phyloP scores from a whole-genome alignment of 768 basidiomycete species.

The Rubroboletus satanas region DNA sequence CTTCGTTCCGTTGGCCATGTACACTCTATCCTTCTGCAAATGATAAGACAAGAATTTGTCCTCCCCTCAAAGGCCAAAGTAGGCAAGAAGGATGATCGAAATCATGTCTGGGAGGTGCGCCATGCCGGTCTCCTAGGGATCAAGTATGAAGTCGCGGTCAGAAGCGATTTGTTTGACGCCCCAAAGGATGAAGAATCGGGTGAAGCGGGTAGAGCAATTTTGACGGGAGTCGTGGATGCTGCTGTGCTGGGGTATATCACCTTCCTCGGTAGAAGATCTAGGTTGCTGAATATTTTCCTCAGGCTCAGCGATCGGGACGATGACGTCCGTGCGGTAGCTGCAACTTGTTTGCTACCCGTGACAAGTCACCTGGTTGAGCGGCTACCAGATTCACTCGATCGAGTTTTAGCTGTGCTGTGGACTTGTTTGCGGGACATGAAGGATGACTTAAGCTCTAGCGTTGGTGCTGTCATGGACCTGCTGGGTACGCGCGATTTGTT shows the following conservation, averaged over 20 bases:
- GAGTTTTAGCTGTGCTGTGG: conserved; percentile 85
- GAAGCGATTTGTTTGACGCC: conserved; percentile 69
- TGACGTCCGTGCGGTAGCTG: conserved; percentile 94
- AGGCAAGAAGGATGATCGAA: conserved; percentile 36
- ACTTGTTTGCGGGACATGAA: conserved; percentile 87
- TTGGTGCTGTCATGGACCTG: conserved; percentile 96
- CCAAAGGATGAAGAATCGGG: conserved; percentile 33
- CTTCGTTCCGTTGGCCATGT: conserved; percentile 74
- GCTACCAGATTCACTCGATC: conserved; percentile 65
- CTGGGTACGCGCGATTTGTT: conserved; percentile 53
- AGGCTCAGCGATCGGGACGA: conserved; percentile 91
- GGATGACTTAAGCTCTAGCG: conserved; percentile 94
- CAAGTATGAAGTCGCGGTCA: conserved; percentile 96
- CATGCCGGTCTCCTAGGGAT: conserved; percentile 97
- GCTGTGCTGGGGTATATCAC: conserved; percentile 76
- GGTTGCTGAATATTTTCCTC: conserved; percentile 12
- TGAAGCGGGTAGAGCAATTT: conserved; percentile 50
- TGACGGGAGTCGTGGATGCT: conserved; percentile 83
- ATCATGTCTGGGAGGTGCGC: conserved; percentile 92
- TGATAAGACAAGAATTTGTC: conserved; percentile 87
- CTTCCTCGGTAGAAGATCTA: not conserved
- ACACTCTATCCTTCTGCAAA: conserved; percentile 79
- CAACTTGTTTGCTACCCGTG: conserved; percentile 88
- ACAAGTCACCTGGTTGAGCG: conserved; percentile 73
- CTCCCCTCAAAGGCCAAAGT: conserved; percentile 36